These are phyloP conservation scores for Furcasterigmium sp. DNA, from an alignment of 2,329 filamentous ascomycete species.

Conservation along the genomic window DNA sequence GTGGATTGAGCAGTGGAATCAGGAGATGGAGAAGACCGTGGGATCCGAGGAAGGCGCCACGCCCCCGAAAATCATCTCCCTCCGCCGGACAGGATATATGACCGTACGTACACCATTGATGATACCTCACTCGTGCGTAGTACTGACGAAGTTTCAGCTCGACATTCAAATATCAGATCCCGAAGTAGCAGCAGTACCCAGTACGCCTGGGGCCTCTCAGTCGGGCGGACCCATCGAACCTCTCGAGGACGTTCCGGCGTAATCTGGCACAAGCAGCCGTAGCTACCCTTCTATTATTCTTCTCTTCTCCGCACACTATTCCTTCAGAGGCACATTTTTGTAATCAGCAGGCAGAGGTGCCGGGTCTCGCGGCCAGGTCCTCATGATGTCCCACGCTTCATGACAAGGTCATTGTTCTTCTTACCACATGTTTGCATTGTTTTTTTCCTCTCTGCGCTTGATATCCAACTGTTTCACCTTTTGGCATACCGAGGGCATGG, in stretches of 20 bases:
- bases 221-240: constrained; percentile 10
- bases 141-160: constrained; percentile 41
- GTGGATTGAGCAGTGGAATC: constrained; percentile 87
- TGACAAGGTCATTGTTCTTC: background rate
- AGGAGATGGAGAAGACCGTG: constrained; percentile 54
- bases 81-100: constrained; percentile 84
- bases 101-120: constrained; percentile 47
- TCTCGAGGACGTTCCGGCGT: constrained; percentile 6
- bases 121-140: background rate
- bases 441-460: constrained; percentile 3
- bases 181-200: constrained; percentile 54
- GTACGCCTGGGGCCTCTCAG: constrained; percentile 22
- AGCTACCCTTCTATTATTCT: background rate
- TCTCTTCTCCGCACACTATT: constrained; percentile 4
- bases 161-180: constrained; percentile 80
- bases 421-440: too few species aligned
- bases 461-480: constrained; percentile 9
- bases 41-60: constrained; percentile 44
- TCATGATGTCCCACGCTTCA: constrained; percentile 3
- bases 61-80: constrained; percentile 67
- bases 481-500: constrained; percentile 14
- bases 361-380: background rate
- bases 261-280: background rate
- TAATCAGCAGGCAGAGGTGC: constrained; percentile 6
- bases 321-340: constrained; percentile 5